Conservation (phyloP, 371 early-diverging fungal species). For the Zopfochytrium polystomum region DNA sequence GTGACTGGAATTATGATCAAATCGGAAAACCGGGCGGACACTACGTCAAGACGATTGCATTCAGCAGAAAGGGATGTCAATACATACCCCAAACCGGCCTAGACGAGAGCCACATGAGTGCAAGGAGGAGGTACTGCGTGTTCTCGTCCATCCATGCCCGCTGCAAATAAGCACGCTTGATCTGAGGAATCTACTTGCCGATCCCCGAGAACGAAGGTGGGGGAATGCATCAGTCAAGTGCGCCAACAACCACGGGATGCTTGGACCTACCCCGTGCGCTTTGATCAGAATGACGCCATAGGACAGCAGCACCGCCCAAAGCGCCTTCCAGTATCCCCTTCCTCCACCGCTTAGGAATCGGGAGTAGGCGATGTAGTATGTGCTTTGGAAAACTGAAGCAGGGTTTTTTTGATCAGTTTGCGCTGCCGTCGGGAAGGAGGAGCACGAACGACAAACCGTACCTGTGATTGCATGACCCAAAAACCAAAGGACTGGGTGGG, state of each 20-base stretch:
- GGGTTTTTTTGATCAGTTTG: constrained; percentile 1
- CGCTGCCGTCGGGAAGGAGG: neutral
- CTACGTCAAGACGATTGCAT: no score
- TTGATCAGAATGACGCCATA: constrained; percentile 88
- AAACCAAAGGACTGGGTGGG: constrained; percentile 41
- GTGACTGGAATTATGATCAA: constrained; percentile 50
- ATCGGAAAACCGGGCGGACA: neutral
- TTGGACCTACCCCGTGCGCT: constrained; percentile 72
- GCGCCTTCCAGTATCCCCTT: constrained; percentile 56
- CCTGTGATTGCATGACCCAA: constrained; percentile 45
- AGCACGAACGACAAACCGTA: constrained; percentile 4
- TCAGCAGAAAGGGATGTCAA: neutral
- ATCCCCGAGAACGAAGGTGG: constrained; percentile 8
- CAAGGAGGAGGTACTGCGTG: constrained; percentile 78
- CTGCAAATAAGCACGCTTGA: constrained; percentile 62
- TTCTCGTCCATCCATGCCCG: constrained; percentile 81
- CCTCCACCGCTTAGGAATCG: constrained; percentile 20
- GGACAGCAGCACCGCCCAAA: constrained; percentile 68
- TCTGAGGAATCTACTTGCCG: constrained; percentile 57
- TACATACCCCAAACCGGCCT: constrained; percentile 67
- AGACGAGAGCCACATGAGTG: constrained; percentile 71
- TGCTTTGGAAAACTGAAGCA: constrained; percentile 26
- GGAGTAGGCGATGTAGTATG: constrained; percentile 29
- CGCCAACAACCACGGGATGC: no score
- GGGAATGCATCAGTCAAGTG: no score